Conservation (phyloP, 2,329 filamentous ascomycete species). For the Tolypocladium ovalisporum region DNA sequence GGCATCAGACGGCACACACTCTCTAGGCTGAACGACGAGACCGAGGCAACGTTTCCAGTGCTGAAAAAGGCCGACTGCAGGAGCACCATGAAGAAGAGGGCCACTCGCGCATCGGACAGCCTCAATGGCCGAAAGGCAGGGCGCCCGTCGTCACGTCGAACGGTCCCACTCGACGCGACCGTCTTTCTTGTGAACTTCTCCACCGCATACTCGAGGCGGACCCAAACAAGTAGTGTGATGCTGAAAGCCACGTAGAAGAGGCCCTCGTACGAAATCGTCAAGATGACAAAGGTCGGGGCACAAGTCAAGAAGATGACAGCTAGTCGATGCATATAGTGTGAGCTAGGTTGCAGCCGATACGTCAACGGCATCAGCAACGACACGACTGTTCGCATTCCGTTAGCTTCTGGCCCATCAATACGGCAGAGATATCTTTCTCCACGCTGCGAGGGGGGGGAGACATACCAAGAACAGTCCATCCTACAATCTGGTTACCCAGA, state of each 20-base stretch:
- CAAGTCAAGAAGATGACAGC: slow-evolving; percentile 87
- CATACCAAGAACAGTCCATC: slow-evolving; percentile 68
- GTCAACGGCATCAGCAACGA: slow-evolving; percentile 72
- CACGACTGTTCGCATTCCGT: slow-evolving; percentile 34
- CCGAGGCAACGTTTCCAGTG: slow-evolving; percentile 88
- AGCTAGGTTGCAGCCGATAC: slow-evolving; percentile 72
- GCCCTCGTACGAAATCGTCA: slow-evolving; percentile 95
- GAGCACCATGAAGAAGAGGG: slow-evolving; percentile 90
- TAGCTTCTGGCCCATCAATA: background rate
- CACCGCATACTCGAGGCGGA: slow-evolving; percentile 77
- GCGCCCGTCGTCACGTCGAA: background rate
- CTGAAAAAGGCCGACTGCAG: slow-evolving; percentile 95
- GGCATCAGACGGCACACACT: slow-evolving; percentile 81
- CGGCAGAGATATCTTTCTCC: no score
- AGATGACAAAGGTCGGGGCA: slow-evolving; percentile 85
- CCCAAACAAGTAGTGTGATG: slow-evolving; percentile 74
- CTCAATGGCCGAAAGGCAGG: slow-evolving; percentile 51
- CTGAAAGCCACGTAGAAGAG: slow-evolving; percentile 92
- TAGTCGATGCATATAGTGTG: slow-evolving; percentile 81
- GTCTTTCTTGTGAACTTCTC: slow-evolving; percentile 12
- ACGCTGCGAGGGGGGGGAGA: slow-evolving; percentile 3
- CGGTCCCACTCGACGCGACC: background rate
- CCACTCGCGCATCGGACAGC: slow-evolving; percentile 75
- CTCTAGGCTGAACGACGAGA: slow-evolving; percentile 89
- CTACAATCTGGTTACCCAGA: slow-evolving; percentile 75